Conservation (phyloP, 2,329 filamentous ascomycete species). For the Fusarium sp. region DNA sequence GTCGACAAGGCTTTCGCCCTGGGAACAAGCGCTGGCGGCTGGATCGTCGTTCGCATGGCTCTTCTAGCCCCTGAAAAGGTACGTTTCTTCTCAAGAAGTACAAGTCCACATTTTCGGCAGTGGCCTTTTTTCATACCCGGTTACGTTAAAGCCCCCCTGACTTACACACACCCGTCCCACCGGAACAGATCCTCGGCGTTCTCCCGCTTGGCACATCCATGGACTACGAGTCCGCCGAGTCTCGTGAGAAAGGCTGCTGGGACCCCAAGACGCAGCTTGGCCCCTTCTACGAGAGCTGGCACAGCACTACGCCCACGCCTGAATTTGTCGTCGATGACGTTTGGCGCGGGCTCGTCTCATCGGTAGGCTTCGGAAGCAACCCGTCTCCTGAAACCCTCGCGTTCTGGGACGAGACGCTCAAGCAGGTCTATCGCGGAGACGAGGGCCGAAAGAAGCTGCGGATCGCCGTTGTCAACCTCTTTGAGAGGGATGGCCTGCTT, state of each 20-base stretch:
- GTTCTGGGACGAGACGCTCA: conserved; percentile 59
- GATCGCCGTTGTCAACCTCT: conserved; percentile 55
- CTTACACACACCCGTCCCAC: conserved; percentile 8
- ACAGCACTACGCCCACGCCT: conserved; percentile 49
- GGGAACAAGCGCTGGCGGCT: conserved; percentile 63
- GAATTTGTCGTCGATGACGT: conserved; percentile 59
- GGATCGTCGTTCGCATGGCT: conserved; percentile 61
- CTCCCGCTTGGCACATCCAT: conserved; percentile 61
- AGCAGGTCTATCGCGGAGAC: conserved; percentile 58
- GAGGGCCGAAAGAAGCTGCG: conserved; percentile 59
- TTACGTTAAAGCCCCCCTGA: not conserved
- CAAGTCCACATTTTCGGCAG: not conserved
- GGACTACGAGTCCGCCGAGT: conserved; percentile 60
- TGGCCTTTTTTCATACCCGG: not conserved
- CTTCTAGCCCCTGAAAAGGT: conserved; percentile 59
- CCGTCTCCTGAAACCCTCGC: conserved; percentile 48
- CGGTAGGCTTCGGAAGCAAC: conserved; percentile 57
- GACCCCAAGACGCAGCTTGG: conserved; percentile 54
- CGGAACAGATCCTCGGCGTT: conserved; percentile 55
- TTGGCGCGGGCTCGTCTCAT: conserved; percentile 56
- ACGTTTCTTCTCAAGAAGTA: conserved; percentile 23
- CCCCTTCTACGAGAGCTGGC: conserved; percentile 56
- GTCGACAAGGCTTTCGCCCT: conserved; percentile 59
- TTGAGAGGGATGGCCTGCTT: conserved; percentile 59
- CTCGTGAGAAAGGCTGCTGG: conserved; percentile 60